Percentiles rank a stretch among this genome's conserved stretches.
Evolutionary conservation across 352 stramenopile genomes (phyloP).

Genomic region (Pythium diclinum): DNA sequence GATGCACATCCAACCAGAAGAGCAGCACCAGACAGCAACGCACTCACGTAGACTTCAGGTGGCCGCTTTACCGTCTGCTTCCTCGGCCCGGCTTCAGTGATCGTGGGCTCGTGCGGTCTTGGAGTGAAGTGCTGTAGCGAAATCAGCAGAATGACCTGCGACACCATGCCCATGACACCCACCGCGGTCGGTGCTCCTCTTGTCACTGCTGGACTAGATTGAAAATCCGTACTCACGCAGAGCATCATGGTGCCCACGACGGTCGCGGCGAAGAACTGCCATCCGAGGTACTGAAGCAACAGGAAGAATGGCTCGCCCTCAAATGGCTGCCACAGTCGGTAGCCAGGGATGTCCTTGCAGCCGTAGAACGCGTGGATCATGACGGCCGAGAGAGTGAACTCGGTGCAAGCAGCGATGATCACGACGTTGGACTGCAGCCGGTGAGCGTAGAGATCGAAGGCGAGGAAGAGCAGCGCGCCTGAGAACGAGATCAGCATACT

Average conservation of each 20-base stretch:
- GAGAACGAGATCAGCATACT: conserved; percentile 48
- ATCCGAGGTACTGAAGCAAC: conserved; percentile 59
- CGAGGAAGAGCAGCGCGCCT: conserved; percentile 39
- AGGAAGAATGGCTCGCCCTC: conserved; percentile 49
- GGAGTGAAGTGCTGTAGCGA: conserved; percentile 47
- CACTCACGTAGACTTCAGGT: conserved; percentile 37
- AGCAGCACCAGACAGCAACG: conserved; percentile 30
- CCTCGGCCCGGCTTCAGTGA: background rate
- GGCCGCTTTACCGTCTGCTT: conserved; percentile 10
- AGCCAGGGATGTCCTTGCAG: conserved; percentile 44
- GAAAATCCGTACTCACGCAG: conserved; percentile 27
- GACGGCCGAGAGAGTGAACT: conserved; percentile 42
- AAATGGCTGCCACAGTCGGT: conserved; percentile 54
- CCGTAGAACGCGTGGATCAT: conserved; percentile 56
- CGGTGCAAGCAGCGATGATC: conserved; percentile 30
- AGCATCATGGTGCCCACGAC: conserved; percentile 39
- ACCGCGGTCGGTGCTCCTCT: conserved; percentile 34
- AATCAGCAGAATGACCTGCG: conserved; percentile 43
- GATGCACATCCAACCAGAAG: conserved; percentile 29
- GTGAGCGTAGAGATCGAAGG: conserved; percentile 38
- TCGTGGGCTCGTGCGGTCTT: background rate
- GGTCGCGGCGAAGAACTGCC: conserved; percentile 52
- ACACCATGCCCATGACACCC: conserved; percentile 44
- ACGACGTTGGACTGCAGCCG: conserved; percentile 35
- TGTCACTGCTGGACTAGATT: conserved; percentile 9